A percentile compares a stretch with the other conserved stretches of the same genome.
Evolutionary conservation across 225 moss, liverwort and hornwort species (phyloP).

Genomic region (Thuidium tamariscinum): DNA sequence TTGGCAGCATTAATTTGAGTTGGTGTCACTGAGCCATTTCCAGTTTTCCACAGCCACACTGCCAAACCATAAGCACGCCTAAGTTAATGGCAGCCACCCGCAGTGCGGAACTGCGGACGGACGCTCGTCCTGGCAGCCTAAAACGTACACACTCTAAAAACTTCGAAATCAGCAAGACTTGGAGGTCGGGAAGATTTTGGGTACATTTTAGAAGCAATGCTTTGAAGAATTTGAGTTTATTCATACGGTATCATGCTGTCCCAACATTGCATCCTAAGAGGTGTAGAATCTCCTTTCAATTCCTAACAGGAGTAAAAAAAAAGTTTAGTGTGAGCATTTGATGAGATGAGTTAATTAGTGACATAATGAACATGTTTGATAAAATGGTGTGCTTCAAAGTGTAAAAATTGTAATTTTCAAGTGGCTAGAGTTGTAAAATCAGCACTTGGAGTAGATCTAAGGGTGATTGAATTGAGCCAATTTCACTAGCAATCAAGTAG

Average conservation of each 20-base stretch:
- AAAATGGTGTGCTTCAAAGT: background rate
- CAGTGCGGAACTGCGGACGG: too few relatives aligned
- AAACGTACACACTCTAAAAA: background rate
- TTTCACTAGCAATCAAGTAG: too few relatives aligned
- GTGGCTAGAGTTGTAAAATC: background rate
- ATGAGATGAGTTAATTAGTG: background rate
- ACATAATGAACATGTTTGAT: too few relatives aligned
- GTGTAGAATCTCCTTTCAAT: background rate
- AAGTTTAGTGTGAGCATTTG: fast-evolving
- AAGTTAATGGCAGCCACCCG: background rate
- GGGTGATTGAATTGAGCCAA: too few relatives aligned
- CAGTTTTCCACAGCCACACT: background rate
- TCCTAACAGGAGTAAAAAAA: background rate
- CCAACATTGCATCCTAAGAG: background rate
- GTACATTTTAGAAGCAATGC: too few relatives aligned
- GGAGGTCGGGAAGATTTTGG: too few relatives aligned
- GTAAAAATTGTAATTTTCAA: background rate
- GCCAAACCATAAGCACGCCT: background rate
- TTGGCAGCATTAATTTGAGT: background rate
- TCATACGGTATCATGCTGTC: background rate
- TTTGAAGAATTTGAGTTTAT: too few relatives aligned
- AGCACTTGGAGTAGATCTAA: too few relatives aligned
- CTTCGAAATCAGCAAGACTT: too few relatives aligned
- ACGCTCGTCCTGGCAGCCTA: background rate
- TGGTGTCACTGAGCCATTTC: background rate